These are phyloP conservation scores for Linnemannia schmuckeri DNA, from an alignment of 192 early-diverging fungal species.

Conservation along the genomic window DNA sequence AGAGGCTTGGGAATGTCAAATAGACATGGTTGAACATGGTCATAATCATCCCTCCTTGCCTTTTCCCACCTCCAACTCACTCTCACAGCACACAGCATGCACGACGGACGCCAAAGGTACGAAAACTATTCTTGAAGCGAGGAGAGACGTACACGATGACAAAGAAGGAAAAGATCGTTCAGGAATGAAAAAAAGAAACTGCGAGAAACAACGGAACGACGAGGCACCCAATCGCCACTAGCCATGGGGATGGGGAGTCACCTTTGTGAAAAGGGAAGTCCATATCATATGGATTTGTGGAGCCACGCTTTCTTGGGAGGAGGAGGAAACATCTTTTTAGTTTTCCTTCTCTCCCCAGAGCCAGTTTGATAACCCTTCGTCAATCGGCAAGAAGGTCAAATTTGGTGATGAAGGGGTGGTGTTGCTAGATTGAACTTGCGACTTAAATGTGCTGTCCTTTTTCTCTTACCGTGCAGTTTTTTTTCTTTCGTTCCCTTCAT, in stretches of 20 bases:
- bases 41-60: too few relatives aligned
- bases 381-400: background rate
- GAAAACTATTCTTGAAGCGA: too few relatives aligned
- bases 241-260: conserved; percentile 5
- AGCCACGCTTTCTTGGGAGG: background rate
- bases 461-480: background rate
- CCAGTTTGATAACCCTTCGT: background rate
- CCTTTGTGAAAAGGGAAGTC: background rate
- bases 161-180: background rate
- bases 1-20: too few relatives aligned
- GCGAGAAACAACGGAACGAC: background rate
- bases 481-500: background rate
- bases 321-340: background rate
- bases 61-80: too few relatives aligned
- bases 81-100: too few relatives aligned
- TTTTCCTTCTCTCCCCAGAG: background rate
- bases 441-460: conserved; percentile 12
- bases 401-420: conserved; percentile 7
- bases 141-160: background rate
- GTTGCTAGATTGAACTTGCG: conserved; percentile 17
- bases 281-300: background rate
- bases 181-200: background rate
- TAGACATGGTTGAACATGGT: too few relatives aligned
- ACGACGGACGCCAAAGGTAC: too few relatives aligned
- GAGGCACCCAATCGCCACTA: background rate